Evolutionary conservation across 257 asterid species (phyloP).

Genomic region (Solanum ossicruentum): DNA sequence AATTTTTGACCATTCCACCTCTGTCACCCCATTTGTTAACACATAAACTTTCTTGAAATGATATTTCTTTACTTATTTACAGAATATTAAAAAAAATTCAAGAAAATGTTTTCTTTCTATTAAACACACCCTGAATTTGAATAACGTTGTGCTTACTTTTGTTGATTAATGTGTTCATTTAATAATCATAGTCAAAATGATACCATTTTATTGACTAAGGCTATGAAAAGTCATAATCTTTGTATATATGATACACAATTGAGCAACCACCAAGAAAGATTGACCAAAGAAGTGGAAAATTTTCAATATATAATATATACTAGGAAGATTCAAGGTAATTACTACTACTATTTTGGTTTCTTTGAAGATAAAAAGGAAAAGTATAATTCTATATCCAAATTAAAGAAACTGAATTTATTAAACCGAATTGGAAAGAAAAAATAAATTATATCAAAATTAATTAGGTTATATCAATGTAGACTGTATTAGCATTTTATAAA

Average conservation of each 20-base stretch:
- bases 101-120: background rate
- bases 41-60: background rate
- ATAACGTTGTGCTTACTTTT: background rate
- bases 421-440: background rate
- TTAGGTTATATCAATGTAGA: background rate
- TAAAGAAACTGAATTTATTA: background rate
- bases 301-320: no score
- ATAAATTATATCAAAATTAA: background rate
- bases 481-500: background rate
- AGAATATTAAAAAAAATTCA: fast-evolving
- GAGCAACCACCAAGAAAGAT: background rate
- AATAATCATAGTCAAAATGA: background rate
- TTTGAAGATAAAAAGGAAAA: background rate
- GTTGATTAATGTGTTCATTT: background rate
- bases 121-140: background rate
- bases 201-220: background rate
- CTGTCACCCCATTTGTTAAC: background rate
- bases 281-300: background rate
- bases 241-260: background rate
- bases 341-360: background rate
- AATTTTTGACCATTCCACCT: no score
- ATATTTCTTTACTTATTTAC: no score
- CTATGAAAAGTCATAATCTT: background rate
- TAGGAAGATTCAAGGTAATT: background rate
- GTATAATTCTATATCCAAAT: background rate